Evolutionary conservation across 108 stramenopile species (phyloP).

Genomic region (Skeletonema menzelii): DNA sequence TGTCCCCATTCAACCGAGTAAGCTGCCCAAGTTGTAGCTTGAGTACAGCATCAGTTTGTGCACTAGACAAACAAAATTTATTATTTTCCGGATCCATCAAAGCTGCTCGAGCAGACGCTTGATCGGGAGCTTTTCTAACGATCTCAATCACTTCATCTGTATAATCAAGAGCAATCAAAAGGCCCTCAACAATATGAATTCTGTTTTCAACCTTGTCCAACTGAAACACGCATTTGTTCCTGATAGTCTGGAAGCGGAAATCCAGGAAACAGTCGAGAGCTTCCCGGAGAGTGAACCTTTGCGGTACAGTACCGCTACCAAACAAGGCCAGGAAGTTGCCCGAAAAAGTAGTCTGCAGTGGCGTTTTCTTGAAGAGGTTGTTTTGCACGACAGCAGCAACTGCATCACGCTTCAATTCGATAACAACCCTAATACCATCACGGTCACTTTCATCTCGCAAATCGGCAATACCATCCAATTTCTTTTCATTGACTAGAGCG

Average conservation of each 20-base stretch:
- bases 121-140: conserved; percentile 74
- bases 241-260: conserved; percentile 93
- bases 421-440: conserved; percentile 96
- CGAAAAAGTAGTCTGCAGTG: conserved; percentile 90
- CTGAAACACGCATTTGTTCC: conserved; percentile 75
- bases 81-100: conserved; percentile 59
- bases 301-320: conserved; percentile 72
- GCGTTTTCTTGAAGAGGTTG: conserved; percentile 94
- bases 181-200: conserved; percentile 92
- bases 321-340: conserved; percentile 93
- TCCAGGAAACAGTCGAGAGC: conserved; percentile 89
- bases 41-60: conserved; percentile 92
- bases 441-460: conserved; percentile 93
- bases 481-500: conserved; percentile 93
- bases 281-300: conserved; percentile 88
- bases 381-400: conserved; percentile 84
- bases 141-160: conserved; percentile 91
- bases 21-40: conserved; percentile 89
- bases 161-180: conserved; percentile 72
- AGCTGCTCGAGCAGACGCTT: conserved; percentile 57
- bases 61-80: conserved; percentile 56
- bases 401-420: conserved; percentile 96
- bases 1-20: conserved; percentile 86
- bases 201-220: conserved; percentile 83
- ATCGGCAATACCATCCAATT: conserved; percentile 88